These are phyloP conservation scores for Yamadazyma nakazawae DNA, from an alignment of 805 yeast species.

Conservation along the genomic window DNA sequence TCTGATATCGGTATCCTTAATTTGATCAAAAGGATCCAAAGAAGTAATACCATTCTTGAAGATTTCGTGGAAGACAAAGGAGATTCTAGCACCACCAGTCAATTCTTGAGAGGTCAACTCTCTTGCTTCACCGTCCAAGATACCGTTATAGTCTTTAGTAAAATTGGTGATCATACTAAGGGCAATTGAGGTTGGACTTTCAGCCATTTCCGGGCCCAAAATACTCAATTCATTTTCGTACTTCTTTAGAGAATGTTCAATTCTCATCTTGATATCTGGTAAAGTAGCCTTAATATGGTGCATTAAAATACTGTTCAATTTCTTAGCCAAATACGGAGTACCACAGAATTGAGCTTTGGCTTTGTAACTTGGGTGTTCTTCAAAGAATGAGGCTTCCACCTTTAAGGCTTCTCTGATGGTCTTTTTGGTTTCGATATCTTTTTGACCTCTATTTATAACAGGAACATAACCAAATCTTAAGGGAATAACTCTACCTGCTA, in stretches of 20 bases:
- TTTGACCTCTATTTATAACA: constrained; percentile 95
- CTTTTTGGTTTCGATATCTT: constrained; percentile 85
- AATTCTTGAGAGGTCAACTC: constrained; percentile 87
- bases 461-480: constrained; percentile 95
- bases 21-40: constrained; percentile 93
- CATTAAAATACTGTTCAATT: constrained; percentile 80
- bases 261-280: constrained; percentile 91
- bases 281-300: constrained; percentile 67
- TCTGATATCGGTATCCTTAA: constrained; percentile 92
- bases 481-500: constrained; percentile 94
- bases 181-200: constrained; percentile 85
- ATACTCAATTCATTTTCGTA: constrained; percentile 73
- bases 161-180: constrained; percentile 89
- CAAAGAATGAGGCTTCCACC: constrained; percentile 79
- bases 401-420: constrained; percentile 83
- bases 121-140: constrained; percentile 87
- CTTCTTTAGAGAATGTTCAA: constrained; percentile 79
- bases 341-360: constrained; percentile 96
- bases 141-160: constrained; percentile 85
- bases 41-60: constrained; percentile 89
- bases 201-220: constrained; percentile 87
- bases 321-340: constrained; percentile 94
- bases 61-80: constrained; percentile 95
- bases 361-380: constrained; percentile 84
- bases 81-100: constrained; percentile 97